These are phyloP conservation scores for Rhodotorula sp. DNA, from an alignment of 1,284 basidiomycete genomes.

Conservation along the genomic window DNA sequence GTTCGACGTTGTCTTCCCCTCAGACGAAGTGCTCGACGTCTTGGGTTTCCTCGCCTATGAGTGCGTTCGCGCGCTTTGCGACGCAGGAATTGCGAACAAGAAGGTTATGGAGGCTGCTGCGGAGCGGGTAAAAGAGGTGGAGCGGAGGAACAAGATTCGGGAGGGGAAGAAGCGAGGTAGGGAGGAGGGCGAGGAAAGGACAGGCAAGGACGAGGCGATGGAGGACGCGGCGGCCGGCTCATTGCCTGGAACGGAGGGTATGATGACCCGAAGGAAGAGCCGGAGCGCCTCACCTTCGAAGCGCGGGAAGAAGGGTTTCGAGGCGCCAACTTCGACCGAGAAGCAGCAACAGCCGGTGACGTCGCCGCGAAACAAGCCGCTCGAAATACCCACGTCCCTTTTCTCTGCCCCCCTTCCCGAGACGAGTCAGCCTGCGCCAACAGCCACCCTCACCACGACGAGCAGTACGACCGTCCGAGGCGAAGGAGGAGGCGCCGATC, in stretches of 20 bases:
- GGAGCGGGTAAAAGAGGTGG: not conserved
- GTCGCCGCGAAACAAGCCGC: constrained; percentile 1
- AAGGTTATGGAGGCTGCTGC: constrained; percentile 55
- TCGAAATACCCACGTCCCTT: constrained; percentile 35
- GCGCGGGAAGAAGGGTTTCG: not conserved
- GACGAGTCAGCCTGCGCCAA: not conserved
- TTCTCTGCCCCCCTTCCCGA: constrained; percentile 50
- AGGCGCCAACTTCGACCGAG: not conserved
- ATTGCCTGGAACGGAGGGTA: not conserved
- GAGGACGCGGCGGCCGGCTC: not conserved
- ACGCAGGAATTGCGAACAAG: constrained; percentile 79
- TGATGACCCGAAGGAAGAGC: not conserved
- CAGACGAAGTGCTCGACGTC: constrained; percentile 91
- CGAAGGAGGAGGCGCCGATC: constrained; percentile 12
- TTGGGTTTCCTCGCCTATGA: constrained; percentile 96
- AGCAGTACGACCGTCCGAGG: too few species aligned
- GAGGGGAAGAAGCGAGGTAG: constrained; percentile 3
- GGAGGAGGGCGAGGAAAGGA: not conserved
- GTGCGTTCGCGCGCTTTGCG: constrained; percentile 88
- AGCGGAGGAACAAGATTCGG: not conserved
- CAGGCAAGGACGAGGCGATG: not conserved
- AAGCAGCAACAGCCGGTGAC: not conserved
- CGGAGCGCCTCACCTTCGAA: not conserved
- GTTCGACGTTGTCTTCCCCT: constrained; percentile 65
- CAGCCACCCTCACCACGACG: constrained; percentile 7